Evolutionary conservation across 2,329 filamentous ascomycete genomes (phyloP).

Genomic region (Diplodia sapinea): DNA sequence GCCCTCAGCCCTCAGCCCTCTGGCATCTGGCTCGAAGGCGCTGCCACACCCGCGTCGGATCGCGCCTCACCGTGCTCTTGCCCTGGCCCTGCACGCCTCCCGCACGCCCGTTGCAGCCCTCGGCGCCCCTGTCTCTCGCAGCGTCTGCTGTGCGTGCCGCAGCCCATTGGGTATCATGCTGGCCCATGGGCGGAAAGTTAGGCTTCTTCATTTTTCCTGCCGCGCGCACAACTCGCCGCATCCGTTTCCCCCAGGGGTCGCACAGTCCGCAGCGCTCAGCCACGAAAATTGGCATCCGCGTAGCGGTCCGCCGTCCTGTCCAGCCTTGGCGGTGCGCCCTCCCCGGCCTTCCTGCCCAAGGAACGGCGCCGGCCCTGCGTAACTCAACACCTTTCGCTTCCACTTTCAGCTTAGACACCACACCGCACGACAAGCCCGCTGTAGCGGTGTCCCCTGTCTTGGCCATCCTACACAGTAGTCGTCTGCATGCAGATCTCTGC

Average conservation of each 20-base stretch:
- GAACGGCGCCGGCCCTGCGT: slow-evolving; percentile 17
- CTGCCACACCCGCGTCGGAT: slow-evolving; percentile 8
- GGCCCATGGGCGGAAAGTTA: not conserved
- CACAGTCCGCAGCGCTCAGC: slow-evolving; percentile 29
- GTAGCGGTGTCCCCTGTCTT: slow-evolving; percentile 1
- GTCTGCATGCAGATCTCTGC: slow-evolving; percentile 17
- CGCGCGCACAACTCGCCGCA: slow-evolving; percentile 10
- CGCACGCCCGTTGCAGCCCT: not conserved
- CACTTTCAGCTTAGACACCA: not conserved
- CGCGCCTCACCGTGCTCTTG: not conserved
- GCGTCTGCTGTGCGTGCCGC: too few species aligned
- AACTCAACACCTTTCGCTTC: slow-evolving; percentile 22
- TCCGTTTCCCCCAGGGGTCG: slow-evolving; percentile 10
- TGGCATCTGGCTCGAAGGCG: not conserved
- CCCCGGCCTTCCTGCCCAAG: slow-evolving; percentile 24
- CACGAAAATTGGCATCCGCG: slow-evolving; percentile 31
- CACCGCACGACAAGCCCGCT: not conserved
- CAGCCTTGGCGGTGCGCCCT: slow-evolving; percentile 26
- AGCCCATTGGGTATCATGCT: not conserved
- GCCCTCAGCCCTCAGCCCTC: not conserved
- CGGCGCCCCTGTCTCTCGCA: not conserved
- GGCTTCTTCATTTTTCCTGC: slow-evolving; percentile 1
- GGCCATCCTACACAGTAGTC: not conserved
- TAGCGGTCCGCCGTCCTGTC: slow-evolving; percentile 31
- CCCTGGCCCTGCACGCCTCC: slow-evolving; percentile 9